Evolutionary conservation across 2,329 filamentous ascomycete species (phyloP).

Genomic region (Venturia aucupariae): DNA sequence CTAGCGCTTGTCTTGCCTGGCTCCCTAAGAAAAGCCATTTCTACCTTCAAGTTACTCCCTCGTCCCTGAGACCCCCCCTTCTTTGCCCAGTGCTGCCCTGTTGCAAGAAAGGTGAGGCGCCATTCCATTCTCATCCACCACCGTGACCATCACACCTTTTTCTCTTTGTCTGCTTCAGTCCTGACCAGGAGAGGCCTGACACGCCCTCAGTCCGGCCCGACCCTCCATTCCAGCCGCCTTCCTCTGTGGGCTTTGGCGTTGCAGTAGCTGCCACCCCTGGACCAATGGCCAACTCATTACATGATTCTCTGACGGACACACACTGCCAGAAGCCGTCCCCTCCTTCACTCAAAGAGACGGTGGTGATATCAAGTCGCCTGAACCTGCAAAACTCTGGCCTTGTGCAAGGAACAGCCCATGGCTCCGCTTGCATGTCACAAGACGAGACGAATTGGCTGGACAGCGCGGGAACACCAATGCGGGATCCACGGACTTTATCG

Average conservation of each 20-base stretch:
- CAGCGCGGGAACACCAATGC: not conserved
- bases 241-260: not conserved
- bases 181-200: not conserved
- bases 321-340: not conserved
- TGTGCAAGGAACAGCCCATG: not conserved
- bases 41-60: too few relatives aligned
- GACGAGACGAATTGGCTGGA: not conserved
- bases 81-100: too few relatives aligned
- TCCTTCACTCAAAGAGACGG: not conserved
- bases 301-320: constrained; percentile 2
- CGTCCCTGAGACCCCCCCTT: too few relatives aligned
- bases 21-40: too few relatives aligned
- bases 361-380: not conserved
- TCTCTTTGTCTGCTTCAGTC: not conserved
- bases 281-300: not conserved
- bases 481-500: not conserved
- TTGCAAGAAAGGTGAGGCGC: not conserved
- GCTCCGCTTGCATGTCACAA: not conserved
- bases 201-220: not conserved
- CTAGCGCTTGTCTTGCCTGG: too few relatives aligned
- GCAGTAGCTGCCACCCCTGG: too few relatives aligned
- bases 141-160: too few relatives aligned
- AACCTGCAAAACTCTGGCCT: not conserved
- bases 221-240: not conserved
- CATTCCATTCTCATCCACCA: not conserved